phyloP scores from a whole-genome alignment of 495 filamentous ascomycete species.

The Penicillium soppii region DNA sequence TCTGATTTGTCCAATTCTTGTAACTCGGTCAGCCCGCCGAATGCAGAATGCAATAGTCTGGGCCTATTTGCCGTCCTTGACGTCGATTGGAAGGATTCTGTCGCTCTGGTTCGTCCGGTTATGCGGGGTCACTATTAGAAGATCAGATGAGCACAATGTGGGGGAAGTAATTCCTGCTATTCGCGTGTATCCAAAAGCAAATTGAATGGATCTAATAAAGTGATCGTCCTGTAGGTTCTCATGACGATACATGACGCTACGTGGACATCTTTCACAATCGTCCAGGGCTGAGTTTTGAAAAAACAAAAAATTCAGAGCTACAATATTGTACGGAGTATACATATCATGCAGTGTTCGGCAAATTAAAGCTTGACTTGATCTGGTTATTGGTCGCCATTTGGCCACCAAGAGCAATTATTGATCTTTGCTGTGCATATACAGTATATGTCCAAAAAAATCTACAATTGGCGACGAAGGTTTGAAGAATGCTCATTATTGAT shows the following conservation, averaged over 20 bases:
- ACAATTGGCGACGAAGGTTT: too few species aligned
- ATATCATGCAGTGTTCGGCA: neutral
- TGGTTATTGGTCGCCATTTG: neutral
- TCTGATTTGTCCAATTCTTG: neutral
- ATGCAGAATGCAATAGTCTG: too few species aligned
- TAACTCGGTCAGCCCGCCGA: neutral
- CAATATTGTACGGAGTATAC: too few species aligned
- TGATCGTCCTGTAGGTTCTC: neutral
- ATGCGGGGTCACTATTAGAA: neutral
- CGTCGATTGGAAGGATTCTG: neutral
- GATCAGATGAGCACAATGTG: conserved; percentile 2
- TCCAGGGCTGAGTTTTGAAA: conserved; percentile 2
- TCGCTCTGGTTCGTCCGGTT: neutral
- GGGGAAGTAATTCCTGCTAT: too few species aligned
- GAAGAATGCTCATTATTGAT: neutral
- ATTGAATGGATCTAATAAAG: neutral
- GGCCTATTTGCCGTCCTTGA: neutral
- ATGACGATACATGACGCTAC: conserved; percentile 4
- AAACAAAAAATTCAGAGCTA: too few species aligned
- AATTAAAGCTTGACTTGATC: neutral
- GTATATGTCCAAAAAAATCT: neutral
- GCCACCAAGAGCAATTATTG: neutral
- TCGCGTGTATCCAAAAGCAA: too few species aligned
- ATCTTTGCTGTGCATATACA: neutral
- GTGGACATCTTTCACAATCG: neutral